phyloP scores from a whole-genome alignment of 495 filamentous ascomycete genomes.

The Xylaria longipes region DNA sequence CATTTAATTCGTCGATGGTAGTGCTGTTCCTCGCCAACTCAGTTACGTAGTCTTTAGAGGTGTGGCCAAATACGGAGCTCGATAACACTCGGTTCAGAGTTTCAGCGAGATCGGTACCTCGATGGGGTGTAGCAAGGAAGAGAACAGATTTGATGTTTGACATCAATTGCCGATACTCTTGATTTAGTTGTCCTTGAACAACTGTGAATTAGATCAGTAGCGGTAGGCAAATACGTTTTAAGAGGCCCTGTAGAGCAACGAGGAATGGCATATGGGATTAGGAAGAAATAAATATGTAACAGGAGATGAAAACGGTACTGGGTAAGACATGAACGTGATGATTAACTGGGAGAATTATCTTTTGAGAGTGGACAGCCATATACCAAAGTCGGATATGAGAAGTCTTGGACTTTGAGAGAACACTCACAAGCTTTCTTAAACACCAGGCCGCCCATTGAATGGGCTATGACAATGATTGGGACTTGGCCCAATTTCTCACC shows the following conservation, averaged over 20 bases:
- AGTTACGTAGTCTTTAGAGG: not conserved
- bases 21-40: not conserved
- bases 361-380: not conserved
- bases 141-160: constrained; percentile 1
- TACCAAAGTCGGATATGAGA: not conserved
- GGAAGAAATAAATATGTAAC: not conserved
- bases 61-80: not conserved
- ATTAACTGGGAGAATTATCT: not conserved
- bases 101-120: not conserved
- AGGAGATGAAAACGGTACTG: not conserved
- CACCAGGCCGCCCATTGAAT: not conserved
- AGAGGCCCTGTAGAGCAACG: not conserved
- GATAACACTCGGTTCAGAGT: not conserved
- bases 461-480: not conserved
- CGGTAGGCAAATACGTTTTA: not conserved
- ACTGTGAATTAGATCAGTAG: not conserved
- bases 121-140: constrained; percentile 2
- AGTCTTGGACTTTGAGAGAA: not conserved
- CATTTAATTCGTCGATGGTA: not conserved
- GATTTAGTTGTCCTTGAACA: not conserved
- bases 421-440: constrained; percentile 6
- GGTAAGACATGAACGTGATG: not conserved
- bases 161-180: constrained; percentile 2
- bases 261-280: not conserved
- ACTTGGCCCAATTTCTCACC: constrained; percentile 1